A percentile compares a stretch with the other conserved stretches of the same genome.
These are phyloP conservation scores for Beauveria pseudobassiana DNA, from an alignment of 2,329 filamentous ascomycete genomes.

Conservation along the genomic window DNA sequence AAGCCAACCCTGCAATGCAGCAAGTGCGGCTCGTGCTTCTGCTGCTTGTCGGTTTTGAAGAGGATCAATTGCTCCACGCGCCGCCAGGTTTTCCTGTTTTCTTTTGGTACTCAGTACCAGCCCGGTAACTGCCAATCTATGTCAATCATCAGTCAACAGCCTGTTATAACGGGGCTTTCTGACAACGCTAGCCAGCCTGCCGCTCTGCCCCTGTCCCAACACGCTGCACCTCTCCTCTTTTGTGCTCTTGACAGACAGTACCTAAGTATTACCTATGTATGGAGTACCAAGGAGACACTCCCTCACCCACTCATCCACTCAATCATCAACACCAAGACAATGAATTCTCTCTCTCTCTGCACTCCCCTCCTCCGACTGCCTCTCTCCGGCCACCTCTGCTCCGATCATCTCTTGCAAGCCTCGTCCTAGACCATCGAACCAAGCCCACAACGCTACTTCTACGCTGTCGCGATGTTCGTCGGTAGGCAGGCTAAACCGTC, in stretches of 20 bases:
- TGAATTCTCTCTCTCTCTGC: no score
- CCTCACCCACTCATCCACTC: no score
- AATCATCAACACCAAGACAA: no score
- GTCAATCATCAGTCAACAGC: neutral
- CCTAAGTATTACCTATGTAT: no score
- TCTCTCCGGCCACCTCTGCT: neutral
- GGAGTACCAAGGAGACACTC: no score
- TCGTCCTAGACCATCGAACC: neutral
- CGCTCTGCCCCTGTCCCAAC: no score
- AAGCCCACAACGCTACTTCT: neutral
- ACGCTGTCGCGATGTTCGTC: neutral
- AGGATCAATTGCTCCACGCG: neutral
- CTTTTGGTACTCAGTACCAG: neutral
- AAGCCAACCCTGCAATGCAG: neutral
- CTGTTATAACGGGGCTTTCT: neutral
- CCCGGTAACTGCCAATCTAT: neutral
- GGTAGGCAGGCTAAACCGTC: neutral
- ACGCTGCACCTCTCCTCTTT: no score
- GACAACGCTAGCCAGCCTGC: neutral
- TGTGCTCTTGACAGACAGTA: no score
- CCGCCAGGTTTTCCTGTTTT: neutral
- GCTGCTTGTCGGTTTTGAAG: neutral
- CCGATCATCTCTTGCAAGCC: neutral
- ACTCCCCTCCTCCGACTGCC: neutral
- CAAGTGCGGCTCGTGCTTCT: neutral